Conservation (phyloP, 805 yeast genomes). For the Ogataea dorogensis region DNA sequence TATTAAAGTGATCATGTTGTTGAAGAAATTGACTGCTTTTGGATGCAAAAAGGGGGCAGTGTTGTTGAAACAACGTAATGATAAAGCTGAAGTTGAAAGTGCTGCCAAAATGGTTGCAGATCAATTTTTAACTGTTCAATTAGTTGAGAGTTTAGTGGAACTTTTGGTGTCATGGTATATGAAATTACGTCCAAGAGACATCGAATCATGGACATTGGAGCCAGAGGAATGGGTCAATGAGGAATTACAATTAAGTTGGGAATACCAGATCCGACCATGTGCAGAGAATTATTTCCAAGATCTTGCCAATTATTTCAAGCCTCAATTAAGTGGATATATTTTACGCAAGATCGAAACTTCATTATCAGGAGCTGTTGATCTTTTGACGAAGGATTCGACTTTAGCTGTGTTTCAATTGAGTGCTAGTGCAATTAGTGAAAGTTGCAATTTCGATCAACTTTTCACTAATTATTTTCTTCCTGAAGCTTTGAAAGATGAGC, state of each 20-base stretch:
- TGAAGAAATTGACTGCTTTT: conserved; percentile 63
- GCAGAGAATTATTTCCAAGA: conserved; percentile 84
- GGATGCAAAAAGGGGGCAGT: conserved; percentile 67
- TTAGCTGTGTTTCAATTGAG: conserved; percentile 82
- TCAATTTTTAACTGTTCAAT: conserved; percentile 56
- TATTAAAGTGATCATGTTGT: conserved; percentile 59
- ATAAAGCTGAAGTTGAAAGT: conserved; percentile 57
- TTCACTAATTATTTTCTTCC: conserved; percentile 66
- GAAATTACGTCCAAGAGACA: conserved; percentile 67
- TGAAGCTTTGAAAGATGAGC: conserved; percentile 46
- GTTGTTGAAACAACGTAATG: conserved; percentile 57
- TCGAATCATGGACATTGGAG: conserved; percentile 78
- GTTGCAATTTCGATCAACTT: conserved; percentile 66
- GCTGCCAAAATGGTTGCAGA: conserved; percentile 53
- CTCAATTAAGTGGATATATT: conserved; percentile 50
- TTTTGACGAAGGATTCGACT: conserved; percentile 73
- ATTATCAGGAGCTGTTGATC: conserved; percentile 37
- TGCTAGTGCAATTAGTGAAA: conserved; percentile 59
- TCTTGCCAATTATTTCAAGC: conserved; percentile 61
- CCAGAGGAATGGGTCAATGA: conserved; percentile 95
- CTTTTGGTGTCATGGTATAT: conserved; percentile 72
- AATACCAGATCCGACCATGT: conserved; percentile 80
- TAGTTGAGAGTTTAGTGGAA: conserved; percentile 59
- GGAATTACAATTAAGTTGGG: conserved; percentile 74
- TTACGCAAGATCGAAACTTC: conserved; percentile 55